phyloP scores from a whole-genome alignment of 768 basidiomycete genomes.

The Termitomyces bulborhizus region DNA sequence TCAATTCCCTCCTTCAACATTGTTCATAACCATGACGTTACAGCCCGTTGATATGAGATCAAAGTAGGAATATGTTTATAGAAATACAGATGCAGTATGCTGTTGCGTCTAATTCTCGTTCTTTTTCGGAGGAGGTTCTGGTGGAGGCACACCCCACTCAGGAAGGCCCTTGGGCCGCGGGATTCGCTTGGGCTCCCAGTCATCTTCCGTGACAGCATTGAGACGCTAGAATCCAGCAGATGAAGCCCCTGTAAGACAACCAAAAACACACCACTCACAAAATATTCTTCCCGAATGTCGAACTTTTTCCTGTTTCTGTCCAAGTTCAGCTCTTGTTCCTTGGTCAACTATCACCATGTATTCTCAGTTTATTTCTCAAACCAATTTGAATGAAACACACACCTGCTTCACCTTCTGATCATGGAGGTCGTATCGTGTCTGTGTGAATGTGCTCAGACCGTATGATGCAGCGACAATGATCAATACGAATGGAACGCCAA shows the following conservation, averaged over 20 bases:
- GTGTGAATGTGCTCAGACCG: conserved; percentile 76
- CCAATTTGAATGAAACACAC: conserved; percentile 8
- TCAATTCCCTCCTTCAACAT: too few species aligned
- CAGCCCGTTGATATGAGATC: not conserved
- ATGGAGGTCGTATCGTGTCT: conserved; percentile 87
- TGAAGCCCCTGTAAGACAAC: not conserved
- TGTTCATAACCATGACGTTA: not conserved
- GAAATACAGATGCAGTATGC: not conserved
- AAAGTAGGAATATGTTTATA: not conserved
- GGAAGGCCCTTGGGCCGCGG: conserved; percentile 80
- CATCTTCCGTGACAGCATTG: conserved; percentile 53
- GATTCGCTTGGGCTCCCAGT: conserved; percentile 88
- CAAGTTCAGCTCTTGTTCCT: conserved; percentile 74
- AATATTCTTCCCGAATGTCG: conserved; percentile 95
- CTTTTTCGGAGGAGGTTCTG: conserved; percentile 33
- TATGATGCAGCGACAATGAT: conserved; percentile 86
- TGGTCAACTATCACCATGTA: conserved; percentile 43
- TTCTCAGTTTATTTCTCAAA: not conserved
- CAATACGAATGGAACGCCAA: conserved; percentile 83
- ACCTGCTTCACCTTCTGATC: conserved; percentile 74
- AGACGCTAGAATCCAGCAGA: conserved; percentile 44
- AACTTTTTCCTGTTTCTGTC: conserved; percentile 70
- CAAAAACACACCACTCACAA: conserved; percentile 51
- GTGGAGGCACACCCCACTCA: conserved; percentile 87
- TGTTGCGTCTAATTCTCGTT: not conserved